phyloP scores from a whole-genome alignment of 371 early-diverging fungal species.

The Apophysomyces trapeziformis region DNA sequence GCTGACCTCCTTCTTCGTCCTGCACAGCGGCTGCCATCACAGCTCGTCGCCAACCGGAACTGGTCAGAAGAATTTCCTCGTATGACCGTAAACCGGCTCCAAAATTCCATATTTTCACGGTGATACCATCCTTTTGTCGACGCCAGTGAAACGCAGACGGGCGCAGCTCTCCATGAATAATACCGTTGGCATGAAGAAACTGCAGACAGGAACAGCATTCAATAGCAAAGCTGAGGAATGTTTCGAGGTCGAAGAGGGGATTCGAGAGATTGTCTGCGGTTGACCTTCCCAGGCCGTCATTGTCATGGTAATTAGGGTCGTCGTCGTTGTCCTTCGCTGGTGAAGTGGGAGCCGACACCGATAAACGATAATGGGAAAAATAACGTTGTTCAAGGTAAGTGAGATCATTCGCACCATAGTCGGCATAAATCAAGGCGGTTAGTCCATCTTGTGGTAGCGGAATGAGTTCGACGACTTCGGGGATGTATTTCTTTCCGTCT shows the following conservation, averaged over 20 bases:
- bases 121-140: conserved; percentile 15
- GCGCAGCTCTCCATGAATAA: conserved; percentile 46
- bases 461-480: conserved; percentile 38
- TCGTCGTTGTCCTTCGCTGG: conserved; percentile 11
- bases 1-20: conserved; percentile 9
- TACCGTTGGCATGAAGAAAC: conserved; percentile 45
- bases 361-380: conserved; percentile 22
- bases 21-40: conserved; percentile 19
- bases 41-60: conserved; percentile 37
- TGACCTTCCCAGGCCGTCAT: conserved; percentile 6
- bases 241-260: conserved; percentile 22
- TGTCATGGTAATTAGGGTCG: too few relatives aligned
- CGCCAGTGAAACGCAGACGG: conserved; percentile 38
- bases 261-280: not conserved
- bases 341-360: not conserved
- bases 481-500: conserved; percentile 36
- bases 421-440: conserved; percentile 38
- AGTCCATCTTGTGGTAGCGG: conserved; percentile 42
- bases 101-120: conserved; percentile 44
- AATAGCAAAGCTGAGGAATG: conserved; percentile 41
- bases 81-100: conserved; percentile 42
- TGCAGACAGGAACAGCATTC: conserved; percentile 45
- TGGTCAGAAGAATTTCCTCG: conserved; percentile 45
- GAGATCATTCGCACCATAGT: conserved; percentile 17
- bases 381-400: conserved; percentile 19